Evolutionary conservation across 345 rosid genomes (phyloP), one percentile per base, ranked within the genome.

Genomic region (Populus ilicifolia): DNA sequence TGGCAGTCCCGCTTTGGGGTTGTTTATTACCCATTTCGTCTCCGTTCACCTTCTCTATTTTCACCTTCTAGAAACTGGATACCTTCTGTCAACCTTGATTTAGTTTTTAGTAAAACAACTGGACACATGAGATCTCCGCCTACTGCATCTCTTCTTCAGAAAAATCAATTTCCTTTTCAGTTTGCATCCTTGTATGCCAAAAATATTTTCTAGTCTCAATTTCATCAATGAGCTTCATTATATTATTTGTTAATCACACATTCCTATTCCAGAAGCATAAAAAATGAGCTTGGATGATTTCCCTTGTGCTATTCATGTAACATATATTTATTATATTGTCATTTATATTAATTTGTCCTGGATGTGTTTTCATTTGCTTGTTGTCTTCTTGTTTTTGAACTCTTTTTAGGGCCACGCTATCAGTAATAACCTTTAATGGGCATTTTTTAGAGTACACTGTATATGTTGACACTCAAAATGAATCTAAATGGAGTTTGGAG

Each of bases 391-490:
- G 46, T 66, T 67, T 77, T 69, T 76, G 61, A 52, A 43, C 46
- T 36, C 17, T 64, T 86, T 80, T 4, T 82, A 94, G 97, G 83
- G 93, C 90, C 10, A 79, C 89, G 2, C 71, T 94, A 71, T 91
- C 95, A 6, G 78, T 93, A 61, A 81, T 94, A 76, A 85, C 96
- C 4, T 86, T 81, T 83, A 87, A 80, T 39, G 98, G 98, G 21
- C 93, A 84, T 80, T 90, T 93, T 82, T 89, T 86, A 76, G 98
- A 94, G 87, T 94, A 91, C 69, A 81, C 80, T 18, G 63, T 91
- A 52, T 84, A 86, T 67, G 80, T 93, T 72, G 83, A 87, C 72
- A 72, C 67, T 67, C 85, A 83, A 75, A 84, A 87, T 21, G 95
- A 88, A 72, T 80, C 92, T 65, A 71, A 77, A 25, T 93, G 98